A percentile compares a stretch with the other conserved stretches of the same genome.
Evolutionary conservation across 2,329 filamentous ascomycete genomes (phyloP).

Genomic region (Xylariaceae sp.): DNA sequence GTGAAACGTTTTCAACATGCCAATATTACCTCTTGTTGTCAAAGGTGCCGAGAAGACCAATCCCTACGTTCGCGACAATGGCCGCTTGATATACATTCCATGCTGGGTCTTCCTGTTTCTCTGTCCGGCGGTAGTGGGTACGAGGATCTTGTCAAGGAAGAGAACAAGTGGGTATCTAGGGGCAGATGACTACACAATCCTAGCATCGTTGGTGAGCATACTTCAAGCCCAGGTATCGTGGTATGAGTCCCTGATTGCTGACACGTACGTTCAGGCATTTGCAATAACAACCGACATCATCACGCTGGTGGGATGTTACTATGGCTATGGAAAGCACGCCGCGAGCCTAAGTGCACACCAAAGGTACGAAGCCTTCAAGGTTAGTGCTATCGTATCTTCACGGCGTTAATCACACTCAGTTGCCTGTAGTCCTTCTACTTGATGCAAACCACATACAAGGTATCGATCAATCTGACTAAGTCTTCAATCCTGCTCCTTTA

Average conservation of each 20-base stretch:
- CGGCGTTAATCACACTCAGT: background rate
- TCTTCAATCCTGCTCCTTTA: conserved; percentile 34
- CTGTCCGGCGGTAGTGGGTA: conserved; percentile 28
- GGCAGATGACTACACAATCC: conserved; percentile 31
- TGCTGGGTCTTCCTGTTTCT: conserved; percentile 26
- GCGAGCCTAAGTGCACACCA: conserved; percentile 19
- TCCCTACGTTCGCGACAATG: background rate
- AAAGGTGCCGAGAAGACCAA: background rate
- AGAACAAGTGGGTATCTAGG: conserved; percentile 26
- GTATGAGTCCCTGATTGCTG: background rate
- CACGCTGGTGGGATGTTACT: conserved; percentile 28
- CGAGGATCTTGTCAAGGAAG: conserved; percentile 29
- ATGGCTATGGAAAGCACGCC: conserved; percentile 32
- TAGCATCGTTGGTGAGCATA: conserved; percentile 11
- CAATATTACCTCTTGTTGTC: background rate
- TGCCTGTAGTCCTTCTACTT: conserved; percentile 31
- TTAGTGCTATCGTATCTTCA: conserved; percentile 3
- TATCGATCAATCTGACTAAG: conserved; percentile 34
- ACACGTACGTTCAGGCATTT: conserved; percentile 21
- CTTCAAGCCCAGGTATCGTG: background rate
- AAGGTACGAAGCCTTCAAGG: conserved; percentile 27
- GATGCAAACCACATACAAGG: conserved; percentile 34
- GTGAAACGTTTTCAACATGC: background rate
- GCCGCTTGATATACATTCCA: conserved; percentile 25
- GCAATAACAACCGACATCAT: conserved; percentile 26